Evolutionary conservation across 2,329 filamentous ascomycete genomes (phyloP), one percentile per base, ranked within the genome.

Genomic region (Clonostachys rosea): DNA sequence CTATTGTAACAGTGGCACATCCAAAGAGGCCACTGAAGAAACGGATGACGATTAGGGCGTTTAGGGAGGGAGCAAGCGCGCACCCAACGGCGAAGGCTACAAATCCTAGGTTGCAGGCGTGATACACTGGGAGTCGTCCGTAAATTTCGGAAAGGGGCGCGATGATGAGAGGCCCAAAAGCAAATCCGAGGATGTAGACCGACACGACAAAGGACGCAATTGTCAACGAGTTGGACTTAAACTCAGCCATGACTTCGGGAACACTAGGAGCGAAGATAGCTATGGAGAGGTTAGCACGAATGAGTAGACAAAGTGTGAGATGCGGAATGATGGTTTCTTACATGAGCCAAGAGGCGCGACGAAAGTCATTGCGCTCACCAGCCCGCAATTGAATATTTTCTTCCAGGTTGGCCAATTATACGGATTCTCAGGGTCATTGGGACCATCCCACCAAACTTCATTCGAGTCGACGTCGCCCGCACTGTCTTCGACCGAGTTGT

Each of bases 71-170:
- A 2, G 73, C 63, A 70, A 24, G 66, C 1, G 78, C 78, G 56
- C 76, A 76, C 12, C 63, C 78, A 12, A 71, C 54, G 34, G 59
- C 69, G 50, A 86, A 84, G 50, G 74, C 74, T 13, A 73, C 70
- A 54, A 72, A 76, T 2, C 69, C 63, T 40, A 73, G 63, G 51
- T 67, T 70, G 62, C 74, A 74, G 40, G 66, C 61, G 17, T 75
- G 59, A 50, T 75, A 74, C 49, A 69, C 20, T 16, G 56, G 63
- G 58, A 74, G 52, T 14, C 73, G 62, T 13, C 74, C 73, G 54
- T 72, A 78, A 51, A 76, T 76, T 56, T 78, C 75, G 12, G 67
- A 73, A 13, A 78, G 52, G 0, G 75, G 76, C 2, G 75, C 76
- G 52, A 75, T 78, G 3, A 78, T 48, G 4, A 81, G 60, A 2